A percentile compares a stretch with the other conserved stretches of the same genome.
Conservation (phyloP, 1,284 basidiomycete species). For the Rhodotorula mucilaginosa region DNA sequence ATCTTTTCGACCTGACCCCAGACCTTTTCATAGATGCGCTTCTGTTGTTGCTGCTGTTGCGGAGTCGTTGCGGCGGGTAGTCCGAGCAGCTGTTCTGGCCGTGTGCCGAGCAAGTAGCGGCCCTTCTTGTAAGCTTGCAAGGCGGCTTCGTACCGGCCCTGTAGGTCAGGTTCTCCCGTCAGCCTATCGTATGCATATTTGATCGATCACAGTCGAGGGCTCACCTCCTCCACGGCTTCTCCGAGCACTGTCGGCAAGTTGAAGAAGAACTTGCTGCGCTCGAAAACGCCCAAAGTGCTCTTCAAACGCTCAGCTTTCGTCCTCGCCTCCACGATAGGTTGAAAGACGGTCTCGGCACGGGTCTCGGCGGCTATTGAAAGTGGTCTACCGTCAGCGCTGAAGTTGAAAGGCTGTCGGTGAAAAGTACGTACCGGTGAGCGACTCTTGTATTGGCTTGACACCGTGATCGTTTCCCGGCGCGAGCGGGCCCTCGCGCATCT, state of each 20-base stretch:
- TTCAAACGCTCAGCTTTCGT: conserved; percentile 90
- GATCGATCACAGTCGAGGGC: conserved; percentile 44
- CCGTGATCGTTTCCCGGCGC: conserved; percentile 75
- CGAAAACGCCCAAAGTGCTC: conserved; percentile 90
- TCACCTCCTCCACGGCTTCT: conserved; percentile 80
- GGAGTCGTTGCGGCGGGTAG: conserved; percentile 55
- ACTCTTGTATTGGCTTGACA: conserved; percentile 74
- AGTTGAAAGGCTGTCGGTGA: not conserved
- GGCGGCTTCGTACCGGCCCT: conserved; percentile 91
- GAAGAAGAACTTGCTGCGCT: conserved; percentile 97
- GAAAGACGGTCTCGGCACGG: conserved; percentile 92
- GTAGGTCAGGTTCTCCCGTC: conserved; percentile 3
- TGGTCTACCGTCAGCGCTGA: not conserved
- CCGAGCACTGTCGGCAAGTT: conserved; percentile 90
- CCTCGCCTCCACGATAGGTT: conserved; percentile 93
- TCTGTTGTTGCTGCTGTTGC: conserved; percentile 55
- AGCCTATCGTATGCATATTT: no score
- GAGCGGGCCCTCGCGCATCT: conserved; percentile 82
- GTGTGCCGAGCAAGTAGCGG: conserved; percentile 80
- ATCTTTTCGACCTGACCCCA: conserved; percentile 94
- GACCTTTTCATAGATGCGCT: conserved; percentile 86
- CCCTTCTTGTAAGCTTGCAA: conserved; percentile 97
- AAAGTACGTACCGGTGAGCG: conserved; percentile 68
- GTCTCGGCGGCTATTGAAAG: conserved; percentile 66
- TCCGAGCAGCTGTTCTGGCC: conserved; percentile 75